Evolutionary conservation across 2,329 filamentous ascomycete genomes (phyloP).

Genomic region (Coleophoma eucalyptorum): DNA sequence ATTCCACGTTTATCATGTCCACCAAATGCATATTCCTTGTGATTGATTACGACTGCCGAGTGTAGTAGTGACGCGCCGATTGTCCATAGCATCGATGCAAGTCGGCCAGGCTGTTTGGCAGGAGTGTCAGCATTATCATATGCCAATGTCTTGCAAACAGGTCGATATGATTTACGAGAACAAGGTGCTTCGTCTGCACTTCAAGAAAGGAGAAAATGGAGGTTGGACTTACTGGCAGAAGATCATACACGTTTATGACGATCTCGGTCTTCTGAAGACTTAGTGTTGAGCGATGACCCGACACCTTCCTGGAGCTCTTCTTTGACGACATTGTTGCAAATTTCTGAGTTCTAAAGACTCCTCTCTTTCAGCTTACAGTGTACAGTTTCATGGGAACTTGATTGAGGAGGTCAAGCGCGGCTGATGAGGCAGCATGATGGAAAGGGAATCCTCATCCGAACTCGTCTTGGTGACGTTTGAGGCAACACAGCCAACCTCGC

Average conservation of each 20-base stretch:
- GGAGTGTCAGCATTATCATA: constrained; percentile 5
- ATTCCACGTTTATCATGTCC: constrained; percentile 68
- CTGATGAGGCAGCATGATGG: no score
- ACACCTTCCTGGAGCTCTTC: constrained; percentile 20
- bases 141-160: background rate
- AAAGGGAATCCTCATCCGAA: no score
- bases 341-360: background rate
- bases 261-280: constrained; percentile 71
- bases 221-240: constrained; percentile 55
- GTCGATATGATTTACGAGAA: no score
- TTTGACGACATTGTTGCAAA: constrained; percentile 19
- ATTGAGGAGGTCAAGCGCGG: no score
- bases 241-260: constrained; percentile 73
- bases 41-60: constrained; percentile 77
- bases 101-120: constrained; percentile 56
- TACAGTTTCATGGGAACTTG: no score
- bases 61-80: constrained; percentile 76
- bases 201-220: background rate
- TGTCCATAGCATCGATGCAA: constrained; percentile 75
- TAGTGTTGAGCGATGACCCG: constrained; percentile 57
- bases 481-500: no score
- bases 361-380: no score
- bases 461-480: no score
- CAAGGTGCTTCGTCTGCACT: no score
- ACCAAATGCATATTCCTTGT: constrained; percentile 80